Conservation (phyloP, 805 yeast genomes). For the Brettanomyces naardenensis region DNA sequence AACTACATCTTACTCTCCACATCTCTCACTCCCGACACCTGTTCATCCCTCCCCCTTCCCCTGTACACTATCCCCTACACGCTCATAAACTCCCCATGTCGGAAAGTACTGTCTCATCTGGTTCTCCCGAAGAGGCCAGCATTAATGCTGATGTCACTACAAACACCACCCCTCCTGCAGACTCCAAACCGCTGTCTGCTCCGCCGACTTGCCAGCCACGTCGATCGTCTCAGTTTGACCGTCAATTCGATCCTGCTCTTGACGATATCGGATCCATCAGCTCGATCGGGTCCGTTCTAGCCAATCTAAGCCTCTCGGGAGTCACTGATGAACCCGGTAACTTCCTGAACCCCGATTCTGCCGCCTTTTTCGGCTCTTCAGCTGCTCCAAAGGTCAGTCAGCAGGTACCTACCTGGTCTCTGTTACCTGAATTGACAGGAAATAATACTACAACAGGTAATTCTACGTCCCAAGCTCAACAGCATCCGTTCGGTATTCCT, state of each 20-base stretch:
- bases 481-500: too few relatives aligned
- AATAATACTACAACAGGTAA: neutral
- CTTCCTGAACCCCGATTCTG: neutral
- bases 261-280: conserved; percentile 1
- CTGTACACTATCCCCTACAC: too few relatives aligned
- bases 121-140: conserved; percentile 22
- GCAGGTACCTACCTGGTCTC: neutral
- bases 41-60: too few relatives aligned
- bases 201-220: neutral
- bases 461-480: too few relatives aligned
- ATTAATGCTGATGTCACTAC: conserved; percentile 17
- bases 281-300: conserved; percentile 2
- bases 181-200: neutral
- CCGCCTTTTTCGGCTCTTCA: neutral
- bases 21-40: too few relatives aligned
- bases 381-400: neutral
- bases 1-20: too few relatives aligned
- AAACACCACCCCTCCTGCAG: conserved; percentile 27
- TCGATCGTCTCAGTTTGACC: neutral
- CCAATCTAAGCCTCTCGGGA: conserved; percentile 3
- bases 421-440: neutral
- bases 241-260: neutral
- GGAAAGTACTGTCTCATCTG: conserved; percentile 27
- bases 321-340: neutral
- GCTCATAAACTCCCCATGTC: too few relatives aligned